These are phyloP conservation scores for Suillus alpinus DNA, from an alignment of 768 basidiomycete genomes.

Conservation along the genomic window DNA sequence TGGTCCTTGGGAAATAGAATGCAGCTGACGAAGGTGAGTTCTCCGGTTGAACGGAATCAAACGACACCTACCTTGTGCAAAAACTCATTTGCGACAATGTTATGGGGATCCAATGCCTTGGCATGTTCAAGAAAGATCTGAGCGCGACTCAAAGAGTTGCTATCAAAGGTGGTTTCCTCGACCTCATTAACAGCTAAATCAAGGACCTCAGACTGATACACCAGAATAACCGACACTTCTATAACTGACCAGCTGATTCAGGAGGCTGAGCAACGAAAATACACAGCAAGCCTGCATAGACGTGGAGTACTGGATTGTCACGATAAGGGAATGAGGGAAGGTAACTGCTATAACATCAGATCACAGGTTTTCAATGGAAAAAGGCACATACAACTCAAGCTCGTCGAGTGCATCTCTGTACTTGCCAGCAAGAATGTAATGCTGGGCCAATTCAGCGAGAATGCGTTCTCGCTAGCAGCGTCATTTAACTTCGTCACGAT, in stretches of 20 bases:
- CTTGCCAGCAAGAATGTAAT: constrained; percentile 55
- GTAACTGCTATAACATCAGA: constrained; percentile 49
- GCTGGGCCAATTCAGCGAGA: constrained; percentile 70
- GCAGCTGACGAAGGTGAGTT: constrained; percentile 4
- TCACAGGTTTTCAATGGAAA: constrained; percentile 1
- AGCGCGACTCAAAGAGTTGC: constrained; percentile 44
- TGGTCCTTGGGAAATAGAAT: constrained; percentile 20
- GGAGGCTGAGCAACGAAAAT: constrained; percentile 57
- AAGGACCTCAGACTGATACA: not conserved
- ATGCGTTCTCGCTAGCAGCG: constrained; percentile 63
- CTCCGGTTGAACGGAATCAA: not conserved
- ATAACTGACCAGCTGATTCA: constrained; percentile 1
- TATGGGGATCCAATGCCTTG: constrained; percentile 54
- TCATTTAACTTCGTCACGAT: not conserved
- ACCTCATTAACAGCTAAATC: not conserved
- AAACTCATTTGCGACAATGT: constrained; percentile 50
- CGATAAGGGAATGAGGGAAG: constrained; percentile 86
- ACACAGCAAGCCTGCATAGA: constrained; percentile 77
- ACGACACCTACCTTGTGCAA: constrained; percentile 46
- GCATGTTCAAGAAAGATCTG: constrained; percentile 67
- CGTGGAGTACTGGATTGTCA: constrained; percentile 75
- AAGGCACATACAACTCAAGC: constrained; percentile 67
- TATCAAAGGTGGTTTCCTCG: constrained; percentile 22
- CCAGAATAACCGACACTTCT: not conserved
- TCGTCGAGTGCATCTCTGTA: constrained; percentile 78